Base-by-base conservation (phyloP, 2,329 filamentous ascomycete genomes). In the Phyllosticta citribraziliensis region DNA sequence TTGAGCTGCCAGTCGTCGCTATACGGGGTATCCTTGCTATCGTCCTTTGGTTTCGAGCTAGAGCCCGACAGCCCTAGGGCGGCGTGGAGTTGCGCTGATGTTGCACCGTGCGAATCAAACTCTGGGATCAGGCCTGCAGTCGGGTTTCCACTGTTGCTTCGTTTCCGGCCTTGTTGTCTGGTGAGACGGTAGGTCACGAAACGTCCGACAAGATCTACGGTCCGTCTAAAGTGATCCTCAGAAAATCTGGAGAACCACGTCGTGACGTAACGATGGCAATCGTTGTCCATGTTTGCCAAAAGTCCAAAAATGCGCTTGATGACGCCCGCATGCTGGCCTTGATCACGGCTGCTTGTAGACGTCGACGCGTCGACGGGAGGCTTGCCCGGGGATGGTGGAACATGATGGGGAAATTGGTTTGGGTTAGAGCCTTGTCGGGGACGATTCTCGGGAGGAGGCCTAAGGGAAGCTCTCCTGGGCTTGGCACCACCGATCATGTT, bases 1-100 rank as follows among this genome's bases (percentile, higher is more conserved):
- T 85, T 88, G 61, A 96, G 84, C 72, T 96, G 91, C 92, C 92
- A 97, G 69, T 96, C 92, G 62, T 93, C 89, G 20, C 82, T 80
- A 70, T 94, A 95, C 27, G 51, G 25, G 27, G 54, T 52, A n/a
- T 56, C 58, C 27, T 50, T 54, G 52, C 53, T 8, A 80, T 74
- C 54, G 73, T 72, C 27, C 82, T 66, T 9, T 82, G 20, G 69
- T 82, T 64, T 85, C 11, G 78, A 58, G 77, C 2, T 78, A 47
- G 60, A 57, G 74, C 53, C 61, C 5, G 52, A 59, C 1, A 80
- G 73, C 20, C 81, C 86, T 19, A 95, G 80, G n/a, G 89, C 89
- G 35, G 89, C 88, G 69, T 94, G 88, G 5, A 95, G 78, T 63
- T 88, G 86, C 2, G 87, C 87, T 8, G 86, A 83, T 56, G 81